phyloP scores from a whole-genome alignment of 2,329 filamentous ascomycete genomes.

The Dendrostoma leiphaemia region DNA sequence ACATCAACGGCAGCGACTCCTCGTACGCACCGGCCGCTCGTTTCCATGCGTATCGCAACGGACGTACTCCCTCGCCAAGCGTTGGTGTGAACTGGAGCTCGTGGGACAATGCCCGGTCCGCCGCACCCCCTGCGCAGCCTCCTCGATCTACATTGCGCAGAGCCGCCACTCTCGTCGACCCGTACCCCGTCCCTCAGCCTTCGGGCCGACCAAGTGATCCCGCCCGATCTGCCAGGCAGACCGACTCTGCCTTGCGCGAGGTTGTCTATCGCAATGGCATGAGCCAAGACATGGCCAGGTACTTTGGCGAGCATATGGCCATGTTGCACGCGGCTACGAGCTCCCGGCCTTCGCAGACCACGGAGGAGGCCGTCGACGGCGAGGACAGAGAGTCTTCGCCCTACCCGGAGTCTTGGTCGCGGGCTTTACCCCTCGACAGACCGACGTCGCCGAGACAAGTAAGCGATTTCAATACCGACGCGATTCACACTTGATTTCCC shows the following conservation, averaged over 20 bases:
- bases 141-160: slow-evolving; percentile 8
- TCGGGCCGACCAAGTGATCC: not conserved
- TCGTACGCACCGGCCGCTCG: slow-evolving; percentile 1
- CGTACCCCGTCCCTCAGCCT: not conserved
- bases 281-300: slow-evolving; percentile 15
- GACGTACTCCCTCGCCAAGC: not conserved
- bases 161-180: slow-evolving; percentile 3
- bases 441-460: slow-evolving; percentile 9
- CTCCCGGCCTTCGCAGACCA: slow-evolving; percentile 3
- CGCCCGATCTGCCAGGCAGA: not conserved
- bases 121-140: not conserved
- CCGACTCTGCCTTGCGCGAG: slow-evolving; percentile 9
- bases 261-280: slow-evolving; percentile 12
- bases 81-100: slow-evolving; percentile 5
- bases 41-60: slow-evolving; percentile 5
- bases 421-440: not conserved
- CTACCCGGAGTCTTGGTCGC: not conserved
- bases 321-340: slow-evolving; percentile 14
- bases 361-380: not conserved
- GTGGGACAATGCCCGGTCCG: slow-evolving; percentile 11
- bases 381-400: not conserved
- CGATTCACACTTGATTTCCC: not conserved
- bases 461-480: slow-evolving; percentile 11
- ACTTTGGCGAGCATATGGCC: slow-evolving; percentile 18
- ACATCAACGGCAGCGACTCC: not conserved